Base-by-base conservation (phyloP, 2,329 filamentous ascomycete species). In the Sarocladium kiliense region DNA sequence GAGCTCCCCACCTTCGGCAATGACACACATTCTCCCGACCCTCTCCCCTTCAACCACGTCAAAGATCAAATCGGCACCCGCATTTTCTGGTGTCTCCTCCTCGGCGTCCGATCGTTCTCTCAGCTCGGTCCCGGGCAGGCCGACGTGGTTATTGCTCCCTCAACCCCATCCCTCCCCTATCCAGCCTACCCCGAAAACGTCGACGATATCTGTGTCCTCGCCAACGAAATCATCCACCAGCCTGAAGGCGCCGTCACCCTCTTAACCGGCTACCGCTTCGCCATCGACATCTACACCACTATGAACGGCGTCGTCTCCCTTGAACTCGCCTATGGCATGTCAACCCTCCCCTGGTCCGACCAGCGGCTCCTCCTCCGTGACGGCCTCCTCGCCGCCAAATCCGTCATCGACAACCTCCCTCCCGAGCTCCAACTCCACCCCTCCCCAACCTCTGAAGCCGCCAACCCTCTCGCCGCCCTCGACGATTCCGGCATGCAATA, bases 11-110 rank as follows among this genome's bases (percentile, higher is more conserved):
- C 62, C 1, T 75, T 76, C 63, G 74, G 73, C 18, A 68, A 68
- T 37, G 71, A 75, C 55, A 60, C 65, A 5, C 70, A 64, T 55
- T 71, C 70, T 5, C 65, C 66, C 1, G 71, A 75, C 9, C 70
- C 71, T 4, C 70, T 75, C 42, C 73, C 77, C 0, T 82, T 88
- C 57, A 86, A 89, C 62, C 85, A 87, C 50, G 80, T 91, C 53
- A 85, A 86, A 64, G 83, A 86, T 63, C 86, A 91, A 68, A 80
- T 89, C 47, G 84, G 87, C 47, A 87, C 88, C 66, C 82, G 88
- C 59, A 85, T 96, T 39, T 96, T 95, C 68, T 96, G 91, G 86
- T 86, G 89, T 21, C 79, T 91, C 61, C 84, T 94, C 58, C 82
- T 91, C 4, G 86, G 86, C 32, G 81, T 89, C 57, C 80, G 86